Percentiles rank a stretch among this genome's conserved stretches.
Evolutionary conservation across 805 yeast genomes (phyloP).

Genomic region (Candida xyloterini): DNA sequence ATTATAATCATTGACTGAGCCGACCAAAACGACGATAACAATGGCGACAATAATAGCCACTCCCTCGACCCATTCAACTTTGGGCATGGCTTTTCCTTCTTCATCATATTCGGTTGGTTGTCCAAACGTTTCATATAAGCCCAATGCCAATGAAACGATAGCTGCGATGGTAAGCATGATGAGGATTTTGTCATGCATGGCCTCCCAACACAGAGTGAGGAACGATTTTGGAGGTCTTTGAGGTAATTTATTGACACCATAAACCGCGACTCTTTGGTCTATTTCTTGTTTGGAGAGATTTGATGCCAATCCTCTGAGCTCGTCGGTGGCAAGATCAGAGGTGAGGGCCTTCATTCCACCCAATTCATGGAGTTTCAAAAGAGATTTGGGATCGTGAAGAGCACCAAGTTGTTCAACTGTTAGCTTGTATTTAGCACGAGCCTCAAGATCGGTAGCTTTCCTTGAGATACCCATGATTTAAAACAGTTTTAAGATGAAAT

Average conservation of each 20-base stretch:
- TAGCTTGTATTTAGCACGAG: constrained; percentile 21
- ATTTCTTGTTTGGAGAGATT: constrained; percentile 29
- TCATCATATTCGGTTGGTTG: constrained; percentile 74
- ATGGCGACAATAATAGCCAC: constrained; percentile 95
- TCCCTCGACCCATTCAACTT: constrained; percentile 98
- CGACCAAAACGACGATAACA: constrained; percentile 84
- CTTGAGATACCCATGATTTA: constrained; percentile 7
- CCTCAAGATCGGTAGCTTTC: constrained; percentile 16
- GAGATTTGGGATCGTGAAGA: constrained; percentile 63
- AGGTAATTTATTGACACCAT: constrained; percentile 74
- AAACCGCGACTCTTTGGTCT: constrained; percentile 41
- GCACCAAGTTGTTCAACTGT: constrained; percentile 38
- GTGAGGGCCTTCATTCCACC: constrained; percentile 44
- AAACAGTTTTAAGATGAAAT: not conserved
- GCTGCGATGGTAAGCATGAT: constrained; percentile 85
- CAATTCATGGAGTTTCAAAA: constrained; percentile 37
- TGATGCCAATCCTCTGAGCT: constrained; percentile 40
- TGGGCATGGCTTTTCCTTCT: constrained; percentile 73
- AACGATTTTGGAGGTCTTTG: constrained; percentile 68
- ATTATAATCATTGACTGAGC: constrained; percentile 95
- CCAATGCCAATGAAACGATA: constrained; percentile 80
- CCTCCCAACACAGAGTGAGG: constrained; percentile 67
- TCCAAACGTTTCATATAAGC: constrained; percentile 89
- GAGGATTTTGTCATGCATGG: constrained; percentile 87
- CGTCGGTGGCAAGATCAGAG: constrained; percentile 36